phyloP scores from a whole-genome alignment of 2,329 filamentous ascomycete species.

The Ophiostoma sp. region DNA sequence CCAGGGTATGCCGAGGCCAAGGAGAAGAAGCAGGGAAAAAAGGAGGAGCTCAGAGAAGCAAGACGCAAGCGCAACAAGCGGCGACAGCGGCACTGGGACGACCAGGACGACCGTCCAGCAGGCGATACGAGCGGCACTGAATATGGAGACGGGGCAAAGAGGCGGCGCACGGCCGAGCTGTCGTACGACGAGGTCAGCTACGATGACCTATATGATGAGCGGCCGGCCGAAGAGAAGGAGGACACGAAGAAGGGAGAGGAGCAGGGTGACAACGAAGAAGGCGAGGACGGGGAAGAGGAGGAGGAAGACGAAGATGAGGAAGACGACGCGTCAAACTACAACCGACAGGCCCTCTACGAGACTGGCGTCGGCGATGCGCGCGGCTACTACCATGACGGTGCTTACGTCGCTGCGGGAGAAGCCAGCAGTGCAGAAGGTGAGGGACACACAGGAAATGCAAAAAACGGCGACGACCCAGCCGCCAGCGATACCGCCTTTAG shows the following conservation, averaged over 20 bases:
- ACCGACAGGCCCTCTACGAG: constrained; percentile 45
- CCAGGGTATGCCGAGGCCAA: constrained; percentile 33
- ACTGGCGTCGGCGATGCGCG: constrained; percentile 48
- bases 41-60: constrained; percentile 15
- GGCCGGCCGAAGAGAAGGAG: constrained; percentile 22
- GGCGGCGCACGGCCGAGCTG: constrained; percentile 12
- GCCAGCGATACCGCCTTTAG: constrained; percentile 40
- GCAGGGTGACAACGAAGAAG: neutral
- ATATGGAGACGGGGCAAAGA: constrained; percentile 29
- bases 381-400: constrained; percentile 71
- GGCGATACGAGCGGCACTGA: constrained; percentile 30
- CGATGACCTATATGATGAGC: constrained; percentile 30
- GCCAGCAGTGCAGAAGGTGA: constrained; percentile 29
- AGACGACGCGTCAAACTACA: constrained; percentile 27
- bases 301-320: constrained; percentile 31
- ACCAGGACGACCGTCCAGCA: constrained; percentile 21
- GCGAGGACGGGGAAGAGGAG: constrained; percentile 16
- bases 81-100: constrained; percentile 28
- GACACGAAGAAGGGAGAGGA: neutral
- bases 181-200: constrained; percentile 33
- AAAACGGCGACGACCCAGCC: constrained; percentile 29
- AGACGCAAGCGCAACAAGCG: constrained; percentile 18
- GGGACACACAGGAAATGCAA: constrained; percentile 24
- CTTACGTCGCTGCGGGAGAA: constrained; percentile 59
- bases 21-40: constrained; percentile 29